These are phyloP conservation scores for Beauveria bassiana DNA, from an alignment of 2,329 filamentous ascomycete genomes.

Conservation along the genomic window DNA sequence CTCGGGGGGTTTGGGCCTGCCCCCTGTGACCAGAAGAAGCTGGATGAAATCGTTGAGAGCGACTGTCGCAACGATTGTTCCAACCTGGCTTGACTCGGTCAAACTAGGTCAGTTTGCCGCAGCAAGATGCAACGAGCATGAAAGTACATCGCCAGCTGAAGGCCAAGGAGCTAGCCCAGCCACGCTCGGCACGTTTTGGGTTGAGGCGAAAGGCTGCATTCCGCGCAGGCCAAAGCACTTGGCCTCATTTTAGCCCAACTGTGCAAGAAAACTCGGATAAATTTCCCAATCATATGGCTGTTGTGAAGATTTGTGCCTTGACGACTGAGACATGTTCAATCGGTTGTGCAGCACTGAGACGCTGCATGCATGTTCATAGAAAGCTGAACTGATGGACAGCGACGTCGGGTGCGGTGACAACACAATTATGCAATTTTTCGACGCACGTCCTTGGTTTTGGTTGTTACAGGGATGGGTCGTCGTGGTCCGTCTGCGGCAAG, in stretches of 20 bases:
- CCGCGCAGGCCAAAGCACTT: constrained; percentile 2
- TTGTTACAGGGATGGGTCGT: constrained; percentile 1
- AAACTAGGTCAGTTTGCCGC: not conserved
- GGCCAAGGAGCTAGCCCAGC: not conserved
- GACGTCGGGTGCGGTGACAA: constrained; percentile 7
- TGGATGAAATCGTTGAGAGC: not conserved
- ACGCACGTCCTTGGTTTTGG: constrained; percentile 10
- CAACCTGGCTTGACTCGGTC: no score
- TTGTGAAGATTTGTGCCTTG: not conserved
- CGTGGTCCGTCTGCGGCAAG: not conserved
- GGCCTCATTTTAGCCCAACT: constrained; percentile 6
- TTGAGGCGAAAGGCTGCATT: not conserved
- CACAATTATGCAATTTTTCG: not conserved
- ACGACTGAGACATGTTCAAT: not conserved
- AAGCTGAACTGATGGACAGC: not conserved
- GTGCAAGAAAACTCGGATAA: not conserved
- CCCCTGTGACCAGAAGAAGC: not conserved
- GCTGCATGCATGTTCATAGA: not conserved
- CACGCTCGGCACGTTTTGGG: not conserved
- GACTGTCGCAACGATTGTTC: not conserved
- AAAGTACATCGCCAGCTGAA: not conserved
- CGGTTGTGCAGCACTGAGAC: not conserved
- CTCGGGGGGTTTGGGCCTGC: not conserved
- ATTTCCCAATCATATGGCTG: not conserved
- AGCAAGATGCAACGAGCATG: not conserved